Conservation (phyloP, 2,329 filamentous ascomycete species). For the Aspergillus eucalypticola region DNA sequence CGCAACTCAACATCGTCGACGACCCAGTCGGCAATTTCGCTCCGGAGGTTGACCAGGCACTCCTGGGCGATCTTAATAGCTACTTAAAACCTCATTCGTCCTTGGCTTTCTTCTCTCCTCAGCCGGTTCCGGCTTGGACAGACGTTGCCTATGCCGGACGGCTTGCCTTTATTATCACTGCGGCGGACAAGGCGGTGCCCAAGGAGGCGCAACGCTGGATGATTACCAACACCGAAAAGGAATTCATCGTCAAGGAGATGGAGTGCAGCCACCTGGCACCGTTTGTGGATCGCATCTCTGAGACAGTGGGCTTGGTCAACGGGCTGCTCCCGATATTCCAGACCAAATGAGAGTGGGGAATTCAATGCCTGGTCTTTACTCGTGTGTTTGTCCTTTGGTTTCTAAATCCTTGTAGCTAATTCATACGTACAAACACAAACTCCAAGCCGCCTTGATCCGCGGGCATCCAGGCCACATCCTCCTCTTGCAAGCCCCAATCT, state of each 20-base stretch:
- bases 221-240: conserved; percentile 22
- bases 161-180: conserved; percentile 25
- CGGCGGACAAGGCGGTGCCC: conserved; percentile 23
- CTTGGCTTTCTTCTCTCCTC: conserved; percentile 24
- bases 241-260: conserved; percentile 26
- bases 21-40: conserved; percentile 19
- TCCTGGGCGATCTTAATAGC: conserved; percentile 2
- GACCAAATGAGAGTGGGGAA: too few species aligned
- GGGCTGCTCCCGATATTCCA: too few species aligned
- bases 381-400: not conserved
- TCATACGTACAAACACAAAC: not conserved
- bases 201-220: conserved; percentile 26
- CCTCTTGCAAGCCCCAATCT: not conserved
- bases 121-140: conserved; percentile 28
- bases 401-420: not conserved
- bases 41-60: conserved; percentile 13
- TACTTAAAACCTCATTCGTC: conserved; percentile 25
- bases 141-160: conserved; percentile 22
- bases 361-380: not conserved
- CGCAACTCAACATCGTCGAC: conserved; percentile 16
- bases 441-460: not conserved
- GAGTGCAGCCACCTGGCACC: conserved; percentile 17
- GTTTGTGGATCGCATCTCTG: conserved; percentile 7
- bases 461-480: not conserved
- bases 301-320: not conserved